Base-by-base conservation (phyloP, 1,139 yeast species). In the Maudiozyma humilis region DNA sequence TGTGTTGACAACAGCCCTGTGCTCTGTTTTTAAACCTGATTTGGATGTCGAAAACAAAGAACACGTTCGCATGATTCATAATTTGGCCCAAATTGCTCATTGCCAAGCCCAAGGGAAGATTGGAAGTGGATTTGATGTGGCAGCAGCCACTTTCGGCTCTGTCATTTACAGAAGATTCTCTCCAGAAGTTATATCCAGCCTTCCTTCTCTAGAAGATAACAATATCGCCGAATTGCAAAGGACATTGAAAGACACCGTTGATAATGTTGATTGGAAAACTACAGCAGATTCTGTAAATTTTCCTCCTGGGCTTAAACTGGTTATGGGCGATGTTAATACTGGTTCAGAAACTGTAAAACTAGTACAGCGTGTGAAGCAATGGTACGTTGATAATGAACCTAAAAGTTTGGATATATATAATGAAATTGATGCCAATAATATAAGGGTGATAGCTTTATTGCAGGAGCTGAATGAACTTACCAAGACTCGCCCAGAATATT, bases 71-170 rank as follows among this genome's bases (percentile, higher is more conserved):
- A 48, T 59, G 5, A 69, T 91, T 25, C 97, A 91, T 62, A 89
- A 87, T 54, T 66, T 87, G 30, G 78, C 96, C 0, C 98, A 91
- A 59, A 69, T 86, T 12, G 84, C 95, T 1, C 98, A 91, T 62
- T 89, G 96, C 62, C 75, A 76, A 45, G 97, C 98, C 1, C 98
- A 91, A 61, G 85, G 86, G 37, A 93, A 93, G 62, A 80, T 91
- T 23, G 98, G 98, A 0, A 86, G 96, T 2, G 98, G 98, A 0
- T 91, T 91, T 62, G 98, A 91, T 60, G 94, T 93, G 36, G 97
- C 95, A 0, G 82, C 97, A 7, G 98, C 98, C 0, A 82, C 86
- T 0, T 91, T 74, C 63, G 98, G 98, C 2, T 84, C 96, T 0
- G 83, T 89, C 39, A 72, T 79, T 4, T 91, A 91, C 63, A 72